These are phyloP conservation scores for Hemileccinum impolitum DNA, from an alignment of 768 basidiomycete genomes.

Conservation along the genomic window DNA sequence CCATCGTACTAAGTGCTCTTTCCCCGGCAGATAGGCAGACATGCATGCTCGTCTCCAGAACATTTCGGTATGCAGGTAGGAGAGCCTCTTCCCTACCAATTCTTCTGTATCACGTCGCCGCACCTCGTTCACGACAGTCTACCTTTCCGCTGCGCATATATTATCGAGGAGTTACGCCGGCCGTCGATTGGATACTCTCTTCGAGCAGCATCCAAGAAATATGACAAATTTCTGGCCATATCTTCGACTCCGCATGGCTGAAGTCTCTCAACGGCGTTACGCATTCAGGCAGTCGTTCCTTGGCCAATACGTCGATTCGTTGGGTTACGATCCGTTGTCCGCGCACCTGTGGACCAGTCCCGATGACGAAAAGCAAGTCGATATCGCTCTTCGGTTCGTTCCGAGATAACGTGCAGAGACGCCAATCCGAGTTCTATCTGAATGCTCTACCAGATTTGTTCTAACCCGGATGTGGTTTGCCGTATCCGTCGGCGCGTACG, in stretches of 20 bases:
- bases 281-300: conserved; percentile 53
- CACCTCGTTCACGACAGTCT: conserved; percentile 40
- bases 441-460: conserved; percentile 47
- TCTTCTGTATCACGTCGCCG: background rate
- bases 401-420: background rate
- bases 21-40: conserved; percentile 39
- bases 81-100: background rate
- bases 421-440: background rate
- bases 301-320: conserved; percentile 28
- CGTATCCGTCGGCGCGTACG: conserved; percentile 47
- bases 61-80: conserved; percentile 62
- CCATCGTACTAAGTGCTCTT: conserved; percentile 52
- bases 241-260: conserved; percentile 46
- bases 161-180: conserved; percentile 50
- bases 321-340: conserved; percentile 37
- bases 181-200: conserved; percentile 39
- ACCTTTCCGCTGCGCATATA: conserved; percentile 55
- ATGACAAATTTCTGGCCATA: conserved; percentile 76
- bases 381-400: conserved; percentile 53
- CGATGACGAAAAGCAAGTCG: conserved; percentile 54
- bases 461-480: conserved; percentile 62
- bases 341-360: conserved; percentile 56
- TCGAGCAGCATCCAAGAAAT: conserved; percentile 37
- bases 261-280: conserved; percentile 35
- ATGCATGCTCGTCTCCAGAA: conserved; percentile 54